A percentile compares a stretch with the other conserved stretches of the same genome.
phyloP scores from a whole-genome alignment of 768 basidiomycete genomes.

The Amanita molliuscula region DNA sequence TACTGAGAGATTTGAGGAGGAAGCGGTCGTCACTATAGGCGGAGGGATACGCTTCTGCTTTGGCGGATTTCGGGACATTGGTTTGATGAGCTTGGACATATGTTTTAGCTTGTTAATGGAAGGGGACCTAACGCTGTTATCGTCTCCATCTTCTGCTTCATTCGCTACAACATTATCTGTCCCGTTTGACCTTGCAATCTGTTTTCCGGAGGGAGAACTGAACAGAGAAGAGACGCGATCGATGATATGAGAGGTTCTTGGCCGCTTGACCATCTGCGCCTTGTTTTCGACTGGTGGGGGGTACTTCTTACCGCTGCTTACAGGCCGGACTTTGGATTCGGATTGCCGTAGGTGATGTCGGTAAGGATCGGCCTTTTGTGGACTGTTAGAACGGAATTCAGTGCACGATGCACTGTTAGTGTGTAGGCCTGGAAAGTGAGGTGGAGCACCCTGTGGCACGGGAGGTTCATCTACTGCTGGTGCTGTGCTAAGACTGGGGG shows the following conservation, averaged over 20 bases:
- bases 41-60: neutral
- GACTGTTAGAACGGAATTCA: neutral
- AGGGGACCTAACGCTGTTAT: neutral
- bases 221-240: conserved; percentile 5
- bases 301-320: neutral
- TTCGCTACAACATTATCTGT: neutral
- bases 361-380: conserved; percentile 2
- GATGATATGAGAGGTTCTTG: neutral
- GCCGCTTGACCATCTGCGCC: neutral
- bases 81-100: neutral
- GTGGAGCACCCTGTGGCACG: neutral
- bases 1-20: neutral
- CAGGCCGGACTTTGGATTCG: neutral
- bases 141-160: neutral
- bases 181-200: neutral
- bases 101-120: neutral
- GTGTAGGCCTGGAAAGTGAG: neutral
- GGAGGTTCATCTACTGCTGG: neutral
- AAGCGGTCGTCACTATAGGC: neutral
- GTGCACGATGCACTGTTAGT: neutral
- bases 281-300: conserved; percentile 6
- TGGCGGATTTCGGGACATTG: neutral
- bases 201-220: neutral
- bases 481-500: neutral
- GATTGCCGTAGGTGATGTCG: conserved; percentile 2